These are phyloP conservation scores for Inga laurina DNA, from an alignment of 306 rosid species.

Conservation along the genomic window DNA sequence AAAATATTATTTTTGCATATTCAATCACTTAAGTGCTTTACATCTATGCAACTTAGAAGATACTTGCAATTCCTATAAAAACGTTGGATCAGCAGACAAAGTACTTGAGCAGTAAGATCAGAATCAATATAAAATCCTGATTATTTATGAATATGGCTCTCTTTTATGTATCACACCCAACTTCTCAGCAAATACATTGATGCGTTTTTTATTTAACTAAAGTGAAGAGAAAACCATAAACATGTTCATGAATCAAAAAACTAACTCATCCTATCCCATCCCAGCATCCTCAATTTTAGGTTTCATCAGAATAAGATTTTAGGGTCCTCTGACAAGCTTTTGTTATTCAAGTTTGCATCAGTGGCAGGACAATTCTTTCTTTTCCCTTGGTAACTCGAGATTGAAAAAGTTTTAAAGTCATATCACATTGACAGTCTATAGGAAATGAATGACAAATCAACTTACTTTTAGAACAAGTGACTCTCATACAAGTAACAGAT, in stretches of 20 bases:
- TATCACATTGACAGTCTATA: background rate
- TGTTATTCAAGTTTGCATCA: background rate
- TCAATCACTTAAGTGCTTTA: background rate
- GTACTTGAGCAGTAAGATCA: background rate
- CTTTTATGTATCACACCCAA: background rate
- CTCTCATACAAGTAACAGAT: constrained; percentile 44
- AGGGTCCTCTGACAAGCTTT: background rate
- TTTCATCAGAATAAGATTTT: background rate
- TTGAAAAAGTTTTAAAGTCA: background rate
- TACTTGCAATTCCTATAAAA: background rate
- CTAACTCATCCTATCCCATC: background rate
- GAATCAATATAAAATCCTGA: background rate
- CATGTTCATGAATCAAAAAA: background rate
- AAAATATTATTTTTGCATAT: background rate
- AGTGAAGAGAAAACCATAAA: background rate
- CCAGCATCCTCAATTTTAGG: background rate
- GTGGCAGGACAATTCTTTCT: background rate
- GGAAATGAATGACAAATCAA: constrained; percentile 14
- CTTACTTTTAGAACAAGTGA: constrained; percentile 36
- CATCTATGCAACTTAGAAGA: background rate
- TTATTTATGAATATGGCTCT: background rate
- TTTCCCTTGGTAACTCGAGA: background rate
- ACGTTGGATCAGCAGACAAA: background rate
- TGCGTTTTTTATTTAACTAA: background rate
- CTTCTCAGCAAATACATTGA: background rate